Conservation (phyloP, 495 filamentous ascomycete genomes). For the Jackrogersella minutella region DNA sequence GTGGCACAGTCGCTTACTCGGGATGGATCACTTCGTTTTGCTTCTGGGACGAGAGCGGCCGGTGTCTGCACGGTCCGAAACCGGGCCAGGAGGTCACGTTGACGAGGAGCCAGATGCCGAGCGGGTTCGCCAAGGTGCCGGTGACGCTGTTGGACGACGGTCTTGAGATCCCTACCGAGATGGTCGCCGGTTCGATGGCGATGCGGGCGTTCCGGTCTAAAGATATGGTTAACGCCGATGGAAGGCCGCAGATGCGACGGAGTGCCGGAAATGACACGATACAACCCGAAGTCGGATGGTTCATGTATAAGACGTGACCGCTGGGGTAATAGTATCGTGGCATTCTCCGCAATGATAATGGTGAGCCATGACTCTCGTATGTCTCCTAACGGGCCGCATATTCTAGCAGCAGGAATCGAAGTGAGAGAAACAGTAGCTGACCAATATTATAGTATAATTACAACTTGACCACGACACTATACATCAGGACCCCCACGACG, state of each 20-base stretch:
- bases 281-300: slow-evolving; percentile 52
- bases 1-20: slow-evolving; percentile 47
- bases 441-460: slow-evolving; percentile 18
- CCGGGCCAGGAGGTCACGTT: slow-evolving; percentile 30
- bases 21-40: slow-evolving; percentile 56
- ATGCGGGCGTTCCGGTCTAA: slow-evolving; percentile 37
- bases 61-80: slow-evolving; percentile 43
- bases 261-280: slow-evolving; percentile 46
- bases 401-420: neutral
- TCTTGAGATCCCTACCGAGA: slow-evolving; percentile 44
- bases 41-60: slow-evolving; percentile 52
- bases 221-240: slow-evolving; percentile 13
- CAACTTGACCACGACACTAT: neutral
- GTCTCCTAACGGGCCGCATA: neutral
- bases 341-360: slow-evolving; percentile 24
- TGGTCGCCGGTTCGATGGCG: slow-evolving; percentile 51
- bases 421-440: slow-evolving; percentile 2
- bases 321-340: slow-evolving; percentile 9
- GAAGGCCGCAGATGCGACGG: slow-evolving; percentile 16
- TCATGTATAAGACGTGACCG: slow-evolving; percentile 49
- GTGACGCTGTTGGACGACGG: slow-evolving; percentile 46
- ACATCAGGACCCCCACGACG: neutral
- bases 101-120: slow-evolving; percentile 47
- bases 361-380: slow-evolving; percentile 20
- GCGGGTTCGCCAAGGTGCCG: slow-evolving; percentile 49